Evolutionary conservation across 108 stramenopile genomes (phyloP).

Genomic region (Bacterosira constricta): DNA sequence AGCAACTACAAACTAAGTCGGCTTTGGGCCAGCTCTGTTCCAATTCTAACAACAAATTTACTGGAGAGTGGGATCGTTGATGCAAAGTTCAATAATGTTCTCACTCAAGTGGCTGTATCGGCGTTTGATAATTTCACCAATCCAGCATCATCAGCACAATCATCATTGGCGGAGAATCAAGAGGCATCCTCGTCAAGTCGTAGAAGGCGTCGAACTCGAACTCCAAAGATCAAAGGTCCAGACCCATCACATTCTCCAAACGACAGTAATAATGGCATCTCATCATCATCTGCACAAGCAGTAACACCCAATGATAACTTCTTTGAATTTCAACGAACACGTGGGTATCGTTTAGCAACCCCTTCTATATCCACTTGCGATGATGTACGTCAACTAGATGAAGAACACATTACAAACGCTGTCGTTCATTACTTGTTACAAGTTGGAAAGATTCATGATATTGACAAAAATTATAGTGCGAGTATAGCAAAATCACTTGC

Average conservation of each 20-base stretch:
- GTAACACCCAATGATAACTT: constrained; percentile 26
- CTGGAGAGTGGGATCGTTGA: constrained; percentile 11
- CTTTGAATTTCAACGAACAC: constrained; percentile 29
- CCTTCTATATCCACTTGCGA: constrained; percentile 11
- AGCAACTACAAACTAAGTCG: constrained; percentile 4
- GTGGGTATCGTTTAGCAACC: constrained; percentile 10
- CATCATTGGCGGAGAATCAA: not conserved
- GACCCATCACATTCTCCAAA: no score
- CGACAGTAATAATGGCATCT: not conserved
- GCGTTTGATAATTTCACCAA: constrained; percentile 23
- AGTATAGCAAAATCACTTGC: not conserved
- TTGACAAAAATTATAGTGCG: no score
- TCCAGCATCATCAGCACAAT: not conserved
- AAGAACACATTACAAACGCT: constrained; percentile 9
- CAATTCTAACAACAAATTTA: constrained; percentile 27
- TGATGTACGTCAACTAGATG: constrained; percentile 8
- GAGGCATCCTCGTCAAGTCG: no score
- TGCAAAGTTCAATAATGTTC: constrained; percentile 5
- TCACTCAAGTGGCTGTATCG: constrained; percentile 16
- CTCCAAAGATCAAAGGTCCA: no score
- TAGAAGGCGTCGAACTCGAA: not conserved
- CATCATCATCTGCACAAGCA: not conserved
- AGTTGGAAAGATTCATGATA: no score
- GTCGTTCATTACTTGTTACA: constrained; percentile 8
- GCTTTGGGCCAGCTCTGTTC: constrained; percentile 18